Evolutionary conservation across 345 rosid genomes (phyloP).

Genomic region (Erodium maritimum): DNA sequence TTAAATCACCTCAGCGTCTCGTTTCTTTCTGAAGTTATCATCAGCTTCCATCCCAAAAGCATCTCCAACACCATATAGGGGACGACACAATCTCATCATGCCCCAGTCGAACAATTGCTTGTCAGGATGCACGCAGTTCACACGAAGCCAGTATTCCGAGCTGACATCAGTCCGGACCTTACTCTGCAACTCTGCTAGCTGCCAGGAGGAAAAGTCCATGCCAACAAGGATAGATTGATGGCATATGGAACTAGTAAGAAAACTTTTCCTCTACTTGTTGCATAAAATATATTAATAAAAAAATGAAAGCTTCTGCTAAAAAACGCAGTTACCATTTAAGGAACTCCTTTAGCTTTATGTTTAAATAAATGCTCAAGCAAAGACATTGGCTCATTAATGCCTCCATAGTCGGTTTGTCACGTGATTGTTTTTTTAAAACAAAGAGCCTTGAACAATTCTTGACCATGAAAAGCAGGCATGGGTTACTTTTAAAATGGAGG

Average conservation of each 20-base stretch:
- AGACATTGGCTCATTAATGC: too few species aligned
- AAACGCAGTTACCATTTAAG: background rate
- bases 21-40: constrained; percentile 84
- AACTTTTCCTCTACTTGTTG: too few species aligned
- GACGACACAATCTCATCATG: constrained; percentile 74
- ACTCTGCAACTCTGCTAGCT: constrained; percentile 75
- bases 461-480: too few species aligned
- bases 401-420: too few species aligned
- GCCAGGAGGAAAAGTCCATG: constrained; percentile 24
- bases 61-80: constrained; percentile 75
- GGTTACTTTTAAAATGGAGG: too few species aligned
- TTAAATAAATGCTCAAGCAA: background rate
- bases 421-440: too few species aligned
- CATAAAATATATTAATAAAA: too few species aligned
- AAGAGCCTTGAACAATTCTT: too few species aligned
- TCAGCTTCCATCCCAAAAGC: constrained; percentile 82
- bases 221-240: constrained; percentile 19
- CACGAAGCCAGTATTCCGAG: constrained; percentile 79
- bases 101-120: constrained; percentile 91
- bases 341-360: background rate
- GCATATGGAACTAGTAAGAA: constrained; percentile 7
- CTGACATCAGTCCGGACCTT: constrained; percentile 72
- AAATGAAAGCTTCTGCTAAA: background rate
- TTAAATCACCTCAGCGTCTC: constrained; percentile 75
- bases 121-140: constrained; percentile 55